A percentile compares a stretch with the other conserved stretches of the same genome.
Conservation (phyloP, 2,329 filamentous ascomycete species). For the Colletotrichum higginsianum region DNA sequence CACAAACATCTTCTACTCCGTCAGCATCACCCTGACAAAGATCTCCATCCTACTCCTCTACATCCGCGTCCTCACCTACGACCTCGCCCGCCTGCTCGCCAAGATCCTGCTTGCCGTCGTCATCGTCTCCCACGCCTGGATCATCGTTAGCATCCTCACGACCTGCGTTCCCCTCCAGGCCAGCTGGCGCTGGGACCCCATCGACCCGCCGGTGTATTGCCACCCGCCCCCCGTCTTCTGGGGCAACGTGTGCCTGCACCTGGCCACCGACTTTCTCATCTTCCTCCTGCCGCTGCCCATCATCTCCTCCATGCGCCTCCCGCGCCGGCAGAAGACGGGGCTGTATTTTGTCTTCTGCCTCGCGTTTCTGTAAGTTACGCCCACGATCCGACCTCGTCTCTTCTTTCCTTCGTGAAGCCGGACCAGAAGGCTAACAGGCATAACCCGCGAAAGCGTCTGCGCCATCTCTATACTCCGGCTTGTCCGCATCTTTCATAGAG, state of each 20-base stretch:
- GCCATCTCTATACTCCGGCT: slow-evolving; percentile 53
- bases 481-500: slow-evolving; percentile 46
- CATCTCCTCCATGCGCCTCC: slow-evolving; percentile 59
- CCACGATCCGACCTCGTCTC: slow-evolving; percentile 11
- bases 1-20: slow-evolving; percentile 42
- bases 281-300: slow-evolving; percentile 58
- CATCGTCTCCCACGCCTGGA: slow-evolving; percentile 44
- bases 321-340: slow-evolving; percentile 58
- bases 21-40: slow-evolving; percentile 45
- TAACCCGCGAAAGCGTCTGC: slow-evolving; percentile 51
- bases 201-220: slow-evolving; percentile 31
- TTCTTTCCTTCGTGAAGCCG: background rate
- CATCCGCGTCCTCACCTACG: slow-evolving; percentile 46
- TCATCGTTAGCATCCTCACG: slow-evolving; percentile 44
- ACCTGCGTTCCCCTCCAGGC: slow-evolving; percentile 44
- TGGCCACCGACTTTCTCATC: slow-evolving; percentile 47
- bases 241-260: slow-evolving; percentile 45
- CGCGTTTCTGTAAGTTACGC: slow-evolving; percentile 52
- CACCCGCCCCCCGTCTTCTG: slow-evolving; percentile 46
- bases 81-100: slow-evolving; percentile 46
- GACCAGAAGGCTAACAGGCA: slow-evolving; percentile 5
- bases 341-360: slow-evolving; percentile 56
- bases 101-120: slow-evolving; percentile 43
- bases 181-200: slow-evolving; percentile 41
- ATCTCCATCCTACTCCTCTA: slow-evolving; percentile 46